Evolutionary conservation across 2,329 filamentous ascomycete genomes (phyloP), one percentile per base, ranked within the genome.

Genomic region (Monosporascus ibericus): DNA sequence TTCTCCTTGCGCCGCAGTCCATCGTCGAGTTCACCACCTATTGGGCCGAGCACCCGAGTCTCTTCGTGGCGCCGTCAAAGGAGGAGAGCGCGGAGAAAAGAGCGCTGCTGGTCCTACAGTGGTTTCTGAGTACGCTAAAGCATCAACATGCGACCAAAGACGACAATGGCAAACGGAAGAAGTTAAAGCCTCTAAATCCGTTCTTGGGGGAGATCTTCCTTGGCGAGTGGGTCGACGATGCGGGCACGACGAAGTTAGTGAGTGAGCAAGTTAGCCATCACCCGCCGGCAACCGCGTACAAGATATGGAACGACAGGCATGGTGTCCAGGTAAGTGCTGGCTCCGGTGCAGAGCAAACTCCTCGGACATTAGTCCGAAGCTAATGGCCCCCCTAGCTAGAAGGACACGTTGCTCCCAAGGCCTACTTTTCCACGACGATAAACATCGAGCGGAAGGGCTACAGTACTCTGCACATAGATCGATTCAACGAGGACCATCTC

Each of bases 221-320:
- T 27, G 94, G 92, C 24, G 87, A 85, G 63, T 99, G 94, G 94
- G 82, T 87, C 53, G 89, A 95, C 65, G 79, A 83, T 47, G 82
- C 84, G 50, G 92, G 92, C 52, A 87, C 85, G 47, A 97, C 94
- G 27, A 83, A 87, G 62, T 80, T 99, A 59, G 81, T 96, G 63
- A 95, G 90, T 65, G 92, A 97, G 75, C 92, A 97, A 79, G 94
- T 97, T 60, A 86, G 82, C 71, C 92, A 97, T 70, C 94, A 99
- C 68, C 92, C 92, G 49, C 92, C 94, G 2, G 90, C 91, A 37
- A 99, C 92, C 1, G 94, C 92, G 44, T 99, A 97, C 75, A 87
- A 84, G 67, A 95, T 97, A 68, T 86, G 84, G 72, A 97, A 99
- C 72, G 75, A 87, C 57, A 83, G 90, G 65, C 84, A 94, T 56